A percentile compares a stretch with the other conserved stretches of the same genome.
Conservation (phyloP, 257 asterid genomes). For the Solanum gracilifrons region DNA sequence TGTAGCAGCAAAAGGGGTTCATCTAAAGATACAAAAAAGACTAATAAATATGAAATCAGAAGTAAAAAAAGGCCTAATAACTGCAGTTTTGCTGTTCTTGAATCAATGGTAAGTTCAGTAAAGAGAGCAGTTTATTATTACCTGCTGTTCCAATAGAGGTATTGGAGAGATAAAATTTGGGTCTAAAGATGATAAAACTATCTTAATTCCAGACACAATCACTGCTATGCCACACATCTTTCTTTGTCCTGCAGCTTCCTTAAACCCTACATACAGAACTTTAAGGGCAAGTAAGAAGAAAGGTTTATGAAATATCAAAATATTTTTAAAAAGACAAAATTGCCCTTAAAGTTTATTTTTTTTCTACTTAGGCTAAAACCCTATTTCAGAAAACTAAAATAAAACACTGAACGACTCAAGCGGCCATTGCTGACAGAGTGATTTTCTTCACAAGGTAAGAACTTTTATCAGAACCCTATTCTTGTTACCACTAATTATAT, state of each 20-base stretch:
- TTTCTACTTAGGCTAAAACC: not conserved
- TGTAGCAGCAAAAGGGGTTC: not conserved
- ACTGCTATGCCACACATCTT: slow-evolving; percentile 90
- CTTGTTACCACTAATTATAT: not conserved
- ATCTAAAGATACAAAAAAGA: not conserved
- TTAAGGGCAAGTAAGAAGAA: not conserved
- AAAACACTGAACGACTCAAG: not conserved
- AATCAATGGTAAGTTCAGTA: not conserved
- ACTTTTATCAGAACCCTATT: not conserved
- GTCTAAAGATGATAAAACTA: slow-evolving; percentile 30
- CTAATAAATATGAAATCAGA: not conserved
- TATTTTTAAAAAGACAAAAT: not conserved
- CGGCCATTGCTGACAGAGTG: not conserved
- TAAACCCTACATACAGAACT: slow-evolving; percentile 9
- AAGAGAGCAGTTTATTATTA: not conserved
- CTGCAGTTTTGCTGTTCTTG: not conserved
- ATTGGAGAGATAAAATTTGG: slow-evolving; percentile 25
- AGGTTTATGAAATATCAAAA: not conserved
- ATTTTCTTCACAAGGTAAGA: not conserved
- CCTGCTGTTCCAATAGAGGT: slow-evolving; percentile 28
- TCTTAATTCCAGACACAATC: slow-evolving; percentile 53
- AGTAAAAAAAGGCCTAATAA: not conserved
- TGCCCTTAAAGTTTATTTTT: not conserved
- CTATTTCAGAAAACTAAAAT: not conserved
- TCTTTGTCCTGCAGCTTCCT: not conserved